Evolutionary conservation across 176 grass and related monocot species (phyloP).

Genomic region (Musa schizocarpa): DNA sequence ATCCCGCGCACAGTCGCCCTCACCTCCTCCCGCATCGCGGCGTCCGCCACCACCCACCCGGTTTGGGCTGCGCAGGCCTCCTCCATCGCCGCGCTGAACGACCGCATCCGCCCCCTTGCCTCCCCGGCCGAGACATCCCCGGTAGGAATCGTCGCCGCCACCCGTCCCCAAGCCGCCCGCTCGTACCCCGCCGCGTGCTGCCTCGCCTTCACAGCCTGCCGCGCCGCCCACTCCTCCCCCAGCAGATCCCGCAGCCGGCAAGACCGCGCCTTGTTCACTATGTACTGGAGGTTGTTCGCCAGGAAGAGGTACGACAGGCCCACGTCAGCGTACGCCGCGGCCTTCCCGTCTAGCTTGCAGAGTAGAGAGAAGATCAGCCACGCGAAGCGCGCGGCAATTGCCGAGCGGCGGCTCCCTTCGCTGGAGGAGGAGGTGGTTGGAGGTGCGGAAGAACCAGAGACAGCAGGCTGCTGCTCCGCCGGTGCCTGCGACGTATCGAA

Average conservation of each 20-base stretch:
- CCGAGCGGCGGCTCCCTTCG: not conserved
- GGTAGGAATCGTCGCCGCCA: not conserved
- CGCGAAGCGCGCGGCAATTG: constrained; percentile 1
- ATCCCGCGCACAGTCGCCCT: constrained; percentile 24
- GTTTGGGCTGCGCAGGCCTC: constrained; percentile 30
- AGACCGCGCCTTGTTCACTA: constrained; percentile 33
- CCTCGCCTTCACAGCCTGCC: not conserved
- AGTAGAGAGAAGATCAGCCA: constrained; percentile 33
- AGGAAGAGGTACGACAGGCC: constrained; percentile 57
- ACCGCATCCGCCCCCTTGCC: constrained; percentile 20
- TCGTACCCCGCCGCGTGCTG: constrained; percentile 4
- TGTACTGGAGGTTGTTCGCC: constrained; percentile 69
- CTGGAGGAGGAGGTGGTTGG: not conserved
- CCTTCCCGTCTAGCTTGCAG: constrained; percentile 57
- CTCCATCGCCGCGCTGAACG: constrained; percentile 8
- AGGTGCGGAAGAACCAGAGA: not conserved
- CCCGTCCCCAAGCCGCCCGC: not conserved
- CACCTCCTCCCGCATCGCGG: constrained; percentile 24
- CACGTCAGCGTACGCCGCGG: constrained; percentile 28
- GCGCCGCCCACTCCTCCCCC: constrained; percentile 4
- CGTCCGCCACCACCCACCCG: constrained; percentile 40
- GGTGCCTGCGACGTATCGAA: not conserved
- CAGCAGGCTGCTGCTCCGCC: not conserved
- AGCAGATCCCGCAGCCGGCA: not conserved
- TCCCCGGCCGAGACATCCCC: not conserved